These are phyloP conservation scores for Mortierella sp. DNA, from an alignment of 371 early-diverging fungal genomes.

Conservation along the genomic window DNA sequence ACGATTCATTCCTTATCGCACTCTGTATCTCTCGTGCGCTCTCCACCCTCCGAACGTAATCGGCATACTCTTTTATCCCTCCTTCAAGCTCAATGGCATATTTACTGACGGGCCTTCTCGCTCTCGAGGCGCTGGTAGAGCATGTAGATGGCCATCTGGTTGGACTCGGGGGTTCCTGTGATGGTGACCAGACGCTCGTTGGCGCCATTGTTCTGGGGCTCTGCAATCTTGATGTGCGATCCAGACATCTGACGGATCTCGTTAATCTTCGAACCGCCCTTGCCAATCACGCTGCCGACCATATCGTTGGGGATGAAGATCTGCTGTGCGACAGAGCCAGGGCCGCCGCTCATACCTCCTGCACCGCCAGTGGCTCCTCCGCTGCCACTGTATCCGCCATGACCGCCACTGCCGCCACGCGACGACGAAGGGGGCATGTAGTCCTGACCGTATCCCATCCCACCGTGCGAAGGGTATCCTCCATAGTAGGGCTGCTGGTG, in stretches of 20 bases:
- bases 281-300: slow-evolving; percentile 92
- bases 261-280: slow-evolving; percentile 88
- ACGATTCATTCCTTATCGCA: background rate
- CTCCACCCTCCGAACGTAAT: background rate
- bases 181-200: slow-evolving; percentile 86
- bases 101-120: slow-evolving; percentile 72
- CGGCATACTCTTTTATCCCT: background rate
- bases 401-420: slow-evolving; percentile 31
- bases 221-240: slow-evolving; percentile 84
- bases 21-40: background rate
- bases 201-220: slow-evolving; percentile 67
- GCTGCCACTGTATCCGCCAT: slow-evolving; percentile 29
- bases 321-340: slow-evolving; percentile 77
- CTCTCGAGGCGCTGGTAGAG: slow-evolving; percentile 83
- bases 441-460: slow-evolving; percentile 56
- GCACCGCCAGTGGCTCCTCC: slow-evolving; percentile 33
- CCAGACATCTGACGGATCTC: slow-evolving; percentile 85
- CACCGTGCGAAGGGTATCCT: slow-evolving; percentile 50
- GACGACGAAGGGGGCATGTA: slow-evolving; percentile 47
- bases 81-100: too few relatives aligned
- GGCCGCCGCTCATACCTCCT: slow-evolving; percentile 34
- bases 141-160: slow-evolving; percentile 86
- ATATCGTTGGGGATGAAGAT: slow-evolving; percentile 89
- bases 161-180: slow-evolving; percentile 84
- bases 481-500: slow-evolving; percentile 52